These are phyloP conservation scores for Nannizzia gypsea DNA, from an alignment of 2,329 filamentous ascomycete genomes.

Conservation along the genomic window DNA sequence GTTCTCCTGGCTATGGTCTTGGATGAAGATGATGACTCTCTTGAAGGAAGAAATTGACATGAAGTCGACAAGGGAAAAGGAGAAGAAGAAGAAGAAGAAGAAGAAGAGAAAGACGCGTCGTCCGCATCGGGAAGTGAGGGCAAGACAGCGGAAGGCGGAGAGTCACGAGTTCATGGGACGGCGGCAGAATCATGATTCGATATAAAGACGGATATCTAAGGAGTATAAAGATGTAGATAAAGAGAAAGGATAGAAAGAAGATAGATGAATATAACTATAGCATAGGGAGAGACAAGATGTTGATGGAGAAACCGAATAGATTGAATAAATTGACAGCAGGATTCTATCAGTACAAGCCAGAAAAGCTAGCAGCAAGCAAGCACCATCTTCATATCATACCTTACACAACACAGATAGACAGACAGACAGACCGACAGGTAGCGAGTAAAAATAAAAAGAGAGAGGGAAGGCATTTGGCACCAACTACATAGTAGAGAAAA, in stretches of 20 bases:
- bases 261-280: no score
- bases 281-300: no score
- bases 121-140: conserved; percentile 5
- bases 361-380: not conserved
- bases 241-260: no score
- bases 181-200: not conserved
- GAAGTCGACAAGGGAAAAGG: not conserved
- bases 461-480: not conserved
- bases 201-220: not conserved
- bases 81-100: not conserved
- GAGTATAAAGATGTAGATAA: not conserved
- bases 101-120: not conserved
- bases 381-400: not conserved
- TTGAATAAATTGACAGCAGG: not conserved
- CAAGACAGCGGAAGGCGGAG: conserved; percentile 1
- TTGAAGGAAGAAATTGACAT: not conserved
- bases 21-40: not conserved
- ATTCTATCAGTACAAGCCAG: not conserved
- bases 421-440: not conserved
- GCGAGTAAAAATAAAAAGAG: no score
- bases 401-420: not conserved
- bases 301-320: not conserved
- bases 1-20: not conserved
- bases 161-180: not conserved
- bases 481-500: not conserved